Evolutionary conservation across 805 yeast genomes (phyloP).

Genomic region (Myxozyma kluyveri): DNA sequence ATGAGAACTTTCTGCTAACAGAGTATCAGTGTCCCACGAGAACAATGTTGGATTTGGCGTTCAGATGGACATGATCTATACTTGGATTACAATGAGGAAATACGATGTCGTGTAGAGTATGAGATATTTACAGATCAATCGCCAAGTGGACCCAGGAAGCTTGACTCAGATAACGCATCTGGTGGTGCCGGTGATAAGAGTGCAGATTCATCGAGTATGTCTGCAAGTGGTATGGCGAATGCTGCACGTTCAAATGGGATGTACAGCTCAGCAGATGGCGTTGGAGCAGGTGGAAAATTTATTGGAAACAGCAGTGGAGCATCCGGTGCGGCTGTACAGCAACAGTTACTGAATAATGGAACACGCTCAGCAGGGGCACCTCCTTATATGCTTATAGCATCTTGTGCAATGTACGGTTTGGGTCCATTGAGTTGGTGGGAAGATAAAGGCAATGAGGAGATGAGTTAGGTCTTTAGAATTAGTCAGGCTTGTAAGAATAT

Average conservation of each 20-base stretch:
- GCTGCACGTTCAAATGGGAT: background rate
- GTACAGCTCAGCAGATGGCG: constrained; percentile 21
- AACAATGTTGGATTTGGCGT: constrained; percentile 96
- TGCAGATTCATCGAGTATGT: background rate
- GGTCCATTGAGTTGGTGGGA: constrained; percentile 98
- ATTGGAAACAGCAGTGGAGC: constrained; percentile 3
- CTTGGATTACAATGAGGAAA: constrained; percentile 85
- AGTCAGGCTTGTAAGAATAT: background rate
- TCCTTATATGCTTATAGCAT: constrained; percentile 80
- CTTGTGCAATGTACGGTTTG: constrained; percentile 95
- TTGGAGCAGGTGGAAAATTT: constrained; percentile 28
- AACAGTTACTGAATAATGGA: constrained; percentile 6
- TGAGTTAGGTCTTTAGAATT: too few species aligned
- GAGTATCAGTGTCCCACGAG: constrained; percentile 48
- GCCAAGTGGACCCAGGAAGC: constrained; percentile 65
- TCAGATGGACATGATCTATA: constrained; percentile 71
- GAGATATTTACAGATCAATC: constrained; percentile 80
- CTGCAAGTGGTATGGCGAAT: too few species aligned
- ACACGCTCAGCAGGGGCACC: constrained; percentile 49
- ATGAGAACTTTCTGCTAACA: constrained; percentile 1
- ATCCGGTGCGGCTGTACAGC: constrained; percentile 10
- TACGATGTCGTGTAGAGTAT: constrained; percentile 86
- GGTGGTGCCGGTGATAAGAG: background rate
- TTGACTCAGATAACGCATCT: constrained; percentile 5
- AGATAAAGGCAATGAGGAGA: constrained; percentile 35